A percentile compares a stretch with the other conserved stretches of the same genome.
phyloP scores from a whole-genome alignment of 805 yeast genomes.

The Metschnikowia corniflorae region DNA sequence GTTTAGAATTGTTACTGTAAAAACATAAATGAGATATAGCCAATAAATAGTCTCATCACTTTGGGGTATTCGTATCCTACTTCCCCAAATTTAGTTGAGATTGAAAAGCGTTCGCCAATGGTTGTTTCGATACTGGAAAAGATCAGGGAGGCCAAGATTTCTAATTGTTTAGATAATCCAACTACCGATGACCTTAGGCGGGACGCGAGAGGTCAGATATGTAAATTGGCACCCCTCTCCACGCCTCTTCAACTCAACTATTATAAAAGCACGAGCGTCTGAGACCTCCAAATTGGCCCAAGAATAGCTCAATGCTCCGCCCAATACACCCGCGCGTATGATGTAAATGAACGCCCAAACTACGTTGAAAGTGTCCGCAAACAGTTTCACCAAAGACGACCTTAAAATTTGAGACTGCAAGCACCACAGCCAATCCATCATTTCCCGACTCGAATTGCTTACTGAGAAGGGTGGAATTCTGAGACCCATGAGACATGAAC shows the following conservation, averaged over 20 bases:
- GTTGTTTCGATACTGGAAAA: constrained; percentile 66
- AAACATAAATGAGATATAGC: constrained; percentile 56
- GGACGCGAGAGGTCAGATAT: constrained; percentile 54
- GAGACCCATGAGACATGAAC: constrained; percentile 42
- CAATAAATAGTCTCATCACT: constrained; percentile 68
- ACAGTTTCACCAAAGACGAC: constrained; percentile 40
- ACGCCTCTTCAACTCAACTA: constrained; percentile 67
- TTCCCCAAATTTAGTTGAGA: constrained; percentile 22
- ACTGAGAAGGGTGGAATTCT: constrained; percentile 39
- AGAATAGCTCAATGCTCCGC: constrained; percentile 41
- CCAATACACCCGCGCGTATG: constrained; percentile 30
- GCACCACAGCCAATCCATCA: constrained; percentile 37
- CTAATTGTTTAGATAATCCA: constrained; percentile 58
- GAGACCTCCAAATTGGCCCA: constrained; percentile 21
- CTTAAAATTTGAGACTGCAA: constrained; percentile 40
- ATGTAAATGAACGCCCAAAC: constrained; percentile 37
- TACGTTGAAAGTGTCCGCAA: constrained; percentile 45
- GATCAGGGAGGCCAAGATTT: constrained; percentile 69
- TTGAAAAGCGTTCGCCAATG: constrained; percentile 59
- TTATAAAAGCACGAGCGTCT: constrained; percentile 58
- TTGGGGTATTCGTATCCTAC: constrained; percentile 54
- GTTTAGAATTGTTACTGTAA: constrained; percentile 49
- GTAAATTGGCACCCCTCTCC: constrained; percentile 71
- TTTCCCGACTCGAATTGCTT: constrained; percentile 30
- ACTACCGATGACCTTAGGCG: constrained; percentile 16